Percentiles rank a stretch among this genome's conserved stretches.
Evolutionary conservation across 2,329 filamentous ascomycete species (phyloP).

Genomic region (Penicillium crustosum): DNA sequence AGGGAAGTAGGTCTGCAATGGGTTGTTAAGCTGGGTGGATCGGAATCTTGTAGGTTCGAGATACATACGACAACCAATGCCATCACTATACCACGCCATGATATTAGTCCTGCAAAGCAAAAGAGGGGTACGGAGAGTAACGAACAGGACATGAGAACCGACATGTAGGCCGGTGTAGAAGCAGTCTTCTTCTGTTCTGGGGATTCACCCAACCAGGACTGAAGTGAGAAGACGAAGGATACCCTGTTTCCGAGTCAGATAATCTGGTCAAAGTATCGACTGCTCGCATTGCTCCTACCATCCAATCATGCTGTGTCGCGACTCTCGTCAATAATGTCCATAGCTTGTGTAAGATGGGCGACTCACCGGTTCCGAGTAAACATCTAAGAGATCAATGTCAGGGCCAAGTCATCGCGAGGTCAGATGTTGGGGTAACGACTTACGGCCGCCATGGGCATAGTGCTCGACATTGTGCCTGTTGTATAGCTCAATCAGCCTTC

Average conservation of each 20-base stretch:
- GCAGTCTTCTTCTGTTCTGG: constrained; percentile 58
- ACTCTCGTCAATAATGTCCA: constrained; percentile 2
- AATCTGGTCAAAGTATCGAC: background rate
- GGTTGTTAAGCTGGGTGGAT: constrained; percentile 11
- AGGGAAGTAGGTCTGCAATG: constrained; percentile 60
- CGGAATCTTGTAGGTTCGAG: background rate
- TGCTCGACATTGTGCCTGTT: constrained; percentile 65
- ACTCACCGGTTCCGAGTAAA: constrained; percentile 83
- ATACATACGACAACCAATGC: constrained; percentile 53
- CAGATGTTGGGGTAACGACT: constrained; percentile 33
- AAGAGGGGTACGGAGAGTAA: constrained; percentile 21
- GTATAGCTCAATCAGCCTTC: constrained; percentile 19
- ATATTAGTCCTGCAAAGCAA: constrained; percentile 15
- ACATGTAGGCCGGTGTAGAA: constrained; percentile 70
- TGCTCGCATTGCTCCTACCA: constrained; percentile 48
- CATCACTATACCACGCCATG: constrained; percentile 52
- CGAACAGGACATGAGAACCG: constrained; percentile 75
- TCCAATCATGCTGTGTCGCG: constrained; percentile 57
- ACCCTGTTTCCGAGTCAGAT: constrained; percentile 39
- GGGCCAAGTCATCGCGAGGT: constrained; percentile 15
- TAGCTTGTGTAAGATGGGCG: constrained; percentile 7
- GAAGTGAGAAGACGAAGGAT: constrained; percentile 49
- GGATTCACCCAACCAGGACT: constrained; percentile 50
- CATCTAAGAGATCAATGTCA: constrained; percentile 56
- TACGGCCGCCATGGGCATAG: constrained; percentile 88